Evolutionary conservation across 768 basidiomycete species (phyloP), one percentile per base, ranked within the genome.

Genomic region (Kwoniella pini): DNA sequence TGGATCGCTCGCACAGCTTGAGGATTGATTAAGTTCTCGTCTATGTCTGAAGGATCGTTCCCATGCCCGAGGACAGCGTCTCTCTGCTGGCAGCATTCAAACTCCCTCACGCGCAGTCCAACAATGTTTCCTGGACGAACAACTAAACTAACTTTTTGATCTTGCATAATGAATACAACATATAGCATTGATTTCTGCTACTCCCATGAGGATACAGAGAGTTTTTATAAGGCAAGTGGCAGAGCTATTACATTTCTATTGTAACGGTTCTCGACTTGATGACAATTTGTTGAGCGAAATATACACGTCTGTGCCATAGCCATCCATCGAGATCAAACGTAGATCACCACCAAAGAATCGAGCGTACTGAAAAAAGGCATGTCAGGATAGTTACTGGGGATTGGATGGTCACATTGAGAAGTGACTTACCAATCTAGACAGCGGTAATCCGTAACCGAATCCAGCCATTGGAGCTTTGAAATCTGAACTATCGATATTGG

Each of bases 401-500:
- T 5, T 22, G 31, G 7, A 26, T n/a, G 7, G 7, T 36, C 15
- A 15, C 15, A 7, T 28, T 27, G 38, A 19, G 15, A 13, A 24
- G 15, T 15, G 2, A 69, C 88, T 68, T 62, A 92, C 90, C 83
- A 99, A 79, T 79, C 95, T 81, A 45, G 91, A 93, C 19, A 99
- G 82, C 2, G 95, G 95, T 5, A 98, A 77, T 0, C 95, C 95
- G 76, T 98, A 98, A 5, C 61, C 80, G 60, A 80, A 96, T 0
- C 96, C 95, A 36, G 95, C 95, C 92, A 98, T 94, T 0, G 95
- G 95, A 1, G 95, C 95, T 76, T 91, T 88, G 79, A 98, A 97
- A 77, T 98, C 43, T 85, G 75, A 65, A 38, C 64, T 87, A 31
- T 76, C 70, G 27, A 78, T 69, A 57, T 76, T 75, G 64, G 87